These are phyloP conservation scores for Pseudozyma flocculosa DNA, from an alignment of 1,284 basidiomycete genomes.

Conservation along the genomic window DNA sequence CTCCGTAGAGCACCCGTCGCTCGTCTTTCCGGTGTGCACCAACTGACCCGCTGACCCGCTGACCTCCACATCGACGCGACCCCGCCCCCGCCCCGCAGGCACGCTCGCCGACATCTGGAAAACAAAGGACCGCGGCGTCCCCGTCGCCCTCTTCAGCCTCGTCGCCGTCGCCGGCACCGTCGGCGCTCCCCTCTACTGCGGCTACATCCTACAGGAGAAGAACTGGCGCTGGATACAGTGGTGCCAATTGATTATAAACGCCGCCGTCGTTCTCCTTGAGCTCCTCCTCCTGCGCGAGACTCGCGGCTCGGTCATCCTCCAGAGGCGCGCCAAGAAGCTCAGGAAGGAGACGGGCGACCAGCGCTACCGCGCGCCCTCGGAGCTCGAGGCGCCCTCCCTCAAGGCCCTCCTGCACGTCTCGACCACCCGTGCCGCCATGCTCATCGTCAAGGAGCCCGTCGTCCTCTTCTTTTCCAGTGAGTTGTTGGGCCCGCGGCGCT, in stretches of 20 bases:
- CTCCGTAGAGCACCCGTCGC: conserved; percentile 5
- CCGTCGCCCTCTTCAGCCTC: conserved; percentile 57
- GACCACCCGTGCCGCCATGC: conserved; percentile 49
- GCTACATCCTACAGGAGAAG: conserved; percentile 50
- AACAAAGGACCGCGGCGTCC: conserved; percentile 49
- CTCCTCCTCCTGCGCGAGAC: conserved; percentile 56
- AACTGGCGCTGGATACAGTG: conserved; percentile 58
- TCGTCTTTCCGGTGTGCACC: too few relatives aligned
- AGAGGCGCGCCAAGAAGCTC: conserved; percentile 49
- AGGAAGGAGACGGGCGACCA: conserved; percentile 55
- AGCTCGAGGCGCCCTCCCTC: conserved; percentile 55
- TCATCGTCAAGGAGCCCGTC: conserved; percentile 56
- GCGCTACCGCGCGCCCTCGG: conserved; percentile 53
- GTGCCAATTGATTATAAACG: conserved; percentile 52
- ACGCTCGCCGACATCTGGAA: conserved; percentile 51
- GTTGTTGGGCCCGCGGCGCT: too few relatives aligned
- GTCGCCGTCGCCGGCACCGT: conserved; percentile 52
- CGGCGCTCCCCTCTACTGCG: conserved; percentile 48
- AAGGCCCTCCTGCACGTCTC: conserved; percentile 53
- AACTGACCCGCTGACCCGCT: too few relatives aligned
- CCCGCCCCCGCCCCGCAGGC: conserved; percentile 19
- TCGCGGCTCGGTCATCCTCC: conserved; percentile 55
- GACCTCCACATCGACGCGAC: too few relatives aligned
- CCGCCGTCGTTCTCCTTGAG: conserved; percentile 51
- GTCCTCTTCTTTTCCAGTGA: conserved; percentile 48